These are phyloP conservation scores for Strigomonas culicis DNA, from an alignment of 208 protist genomes.

Conservation along the genomic window DNA sequence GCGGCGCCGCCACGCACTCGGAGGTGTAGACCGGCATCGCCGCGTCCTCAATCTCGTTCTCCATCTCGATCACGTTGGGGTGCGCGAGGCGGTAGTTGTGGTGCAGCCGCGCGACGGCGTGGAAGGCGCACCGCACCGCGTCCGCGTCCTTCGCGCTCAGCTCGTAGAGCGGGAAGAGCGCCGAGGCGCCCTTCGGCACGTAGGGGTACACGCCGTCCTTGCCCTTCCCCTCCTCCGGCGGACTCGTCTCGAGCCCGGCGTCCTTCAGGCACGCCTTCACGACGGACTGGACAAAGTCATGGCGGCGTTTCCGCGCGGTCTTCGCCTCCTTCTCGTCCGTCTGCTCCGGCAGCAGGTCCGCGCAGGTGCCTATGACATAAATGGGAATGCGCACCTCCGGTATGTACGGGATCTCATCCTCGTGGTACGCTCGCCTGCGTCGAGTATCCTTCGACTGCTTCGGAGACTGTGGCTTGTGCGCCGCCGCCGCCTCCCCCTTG, in stretches of 20 bases:
- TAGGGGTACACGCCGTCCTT: neutral
- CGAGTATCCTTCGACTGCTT: slow-evolving; percentile 3
- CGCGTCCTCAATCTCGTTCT: neutral
- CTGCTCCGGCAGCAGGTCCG: slow-evolving; percentile 15
- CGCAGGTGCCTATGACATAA: slow-evolving; percentile 56
- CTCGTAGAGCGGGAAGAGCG: slow-evolving; percentile 23
- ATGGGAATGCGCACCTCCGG: slow-evolving; percentile 25
- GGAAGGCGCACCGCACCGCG: slow-evolving; percentile 17
- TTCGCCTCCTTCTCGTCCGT: slow-evolving; percentile 11
- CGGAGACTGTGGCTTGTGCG: no score
- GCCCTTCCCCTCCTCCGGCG: neutral
- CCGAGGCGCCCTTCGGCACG: slow-evolving; percentile 20
- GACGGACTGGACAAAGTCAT: slow-evolving; percentile 24
- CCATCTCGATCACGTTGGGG: neutral
- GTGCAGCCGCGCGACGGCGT: slow-evolving; percentile 14
- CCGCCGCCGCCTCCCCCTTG: neutral
- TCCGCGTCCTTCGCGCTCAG: slow-evolving; percentile 16
- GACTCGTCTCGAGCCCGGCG: slow-evolving; percentile 10
- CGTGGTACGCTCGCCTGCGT: neutral
- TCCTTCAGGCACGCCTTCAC: slow-evolving; percentile 12
- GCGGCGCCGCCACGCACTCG: neutral
- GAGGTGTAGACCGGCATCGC: slow-evolving; percentile 3
- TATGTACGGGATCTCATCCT: neutral
- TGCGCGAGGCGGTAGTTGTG: neutral
- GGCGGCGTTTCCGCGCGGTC: slow-evolving; percentile 15